These are phyloP conservation scores for Polytrichum formosum DNA, from an alignment of 225 moss, liverwort and hornwort species.

Conservation along the genomic window DNA sequence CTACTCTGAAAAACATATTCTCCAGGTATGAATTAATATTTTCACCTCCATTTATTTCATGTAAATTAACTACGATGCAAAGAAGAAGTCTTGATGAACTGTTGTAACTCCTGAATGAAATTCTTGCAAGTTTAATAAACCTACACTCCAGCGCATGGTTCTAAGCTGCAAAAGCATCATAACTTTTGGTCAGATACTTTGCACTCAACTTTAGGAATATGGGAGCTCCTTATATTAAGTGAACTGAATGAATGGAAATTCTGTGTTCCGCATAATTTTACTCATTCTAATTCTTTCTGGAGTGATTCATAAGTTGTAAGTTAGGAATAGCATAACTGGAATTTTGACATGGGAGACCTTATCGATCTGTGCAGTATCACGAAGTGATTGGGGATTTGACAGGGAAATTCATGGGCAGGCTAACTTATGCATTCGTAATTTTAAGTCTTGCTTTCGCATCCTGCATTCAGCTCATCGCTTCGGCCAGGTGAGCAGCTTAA, in stretches of 20 bases:
- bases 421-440: constrained; percentile 61
- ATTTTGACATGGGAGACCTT: neutral
- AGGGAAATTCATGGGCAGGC: constrained; percentile 35
- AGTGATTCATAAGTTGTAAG: too few species aligned
- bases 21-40: constrained; percentile 31
- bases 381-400: constrained; percentile 63
- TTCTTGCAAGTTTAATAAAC: neutral
- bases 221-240: too few species aligned
- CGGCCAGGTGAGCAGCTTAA: constrained; percentile 47
- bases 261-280: too few species aligned
- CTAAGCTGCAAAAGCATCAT: neutral
- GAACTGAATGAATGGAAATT: too few species aligned
- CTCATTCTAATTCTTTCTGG: too few species aligned
- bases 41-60: neutral
- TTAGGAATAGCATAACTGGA: too few species aligned
- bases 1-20: constrained; percentile 36
- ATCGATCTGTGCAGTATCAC: constrained; percentile 59
- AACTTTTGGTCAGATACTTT: too few species aligned
- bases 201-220: too few species aligned
- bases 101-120: too few species aligned
- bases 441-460: constrained; percentile 52
- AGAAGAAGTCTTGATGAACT: too few species aligned
- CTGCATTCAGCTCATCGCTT: constrained; percentile 67
- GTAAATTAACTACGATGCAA: neutral
- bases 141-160: neutral